phyloP scores from a whole-genome alignment of 139 green algal species.

The Trebouxia sp. region DNA sequence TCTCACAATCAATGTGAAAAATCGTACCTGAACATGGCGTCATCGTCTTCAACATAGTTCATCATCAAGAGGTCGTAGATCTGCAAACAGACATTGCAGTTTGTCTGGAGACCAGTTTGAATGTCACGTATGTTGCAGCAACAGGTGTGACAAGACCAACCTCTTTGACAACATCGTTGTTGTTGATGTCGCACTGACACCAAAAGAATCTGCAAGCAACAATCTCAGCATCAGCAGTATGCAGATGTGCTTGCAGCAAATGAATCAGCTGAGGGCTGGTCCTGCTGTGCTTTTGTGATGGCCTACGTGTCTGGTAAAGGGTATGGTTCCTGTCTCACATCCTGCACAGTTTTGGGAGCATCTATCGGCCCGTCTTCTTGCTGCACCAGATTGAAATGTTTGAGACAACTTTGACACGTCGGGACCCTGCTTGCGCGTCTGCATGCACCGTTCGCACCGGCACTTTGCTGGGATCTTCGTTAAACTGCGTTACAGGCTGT shows the following conservation, averaged over 20 bases:
- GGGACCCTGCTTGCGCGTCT: too few species aligned
- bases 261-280: too few species aligned
- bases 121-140: background rate
- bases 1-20: background rate
- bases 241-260: background rate
- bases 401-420: too few species aligned
- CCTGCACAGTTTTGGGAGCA: slow-evolving; percentile 65
- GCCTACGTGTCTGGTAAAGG: slow-evolving; percentile 70
- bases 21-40: slow-evolving; percentile 92
- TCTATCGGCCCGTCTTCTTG: slow-evolving; percentile 84
- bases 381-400: slow-evolving; percentile 40
- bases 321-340: slow-evolving; percentile 86
- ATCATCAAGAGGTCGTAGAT: slow-evolving; percentile 89
- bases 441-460: too few species aligned
- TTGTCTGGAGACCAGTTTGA: background rate
- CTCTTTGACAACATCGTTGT: slow-evolving; percentile 63
- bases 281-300: background rate
- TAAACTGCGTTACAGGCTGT: slow-evolving; percentile 92
- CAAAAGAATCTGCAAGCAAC: slow-evolving; percentile 83
- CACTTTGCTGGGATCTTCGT: slow-evolving; percentile 40
- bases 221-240: background rate
- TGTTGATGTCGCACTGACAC: slow-evolving; percentile 83
- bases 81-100: slow-evolving; percentile 40
- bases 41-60: slow-evolving; percentile 99
- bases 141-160: slow-evolving; percentile 32